These are phyloP conservation scores for Eremothecium gossypii DNA, from an alignment of 1,139 yeast species.

Conservation along the genomic window DNA sequence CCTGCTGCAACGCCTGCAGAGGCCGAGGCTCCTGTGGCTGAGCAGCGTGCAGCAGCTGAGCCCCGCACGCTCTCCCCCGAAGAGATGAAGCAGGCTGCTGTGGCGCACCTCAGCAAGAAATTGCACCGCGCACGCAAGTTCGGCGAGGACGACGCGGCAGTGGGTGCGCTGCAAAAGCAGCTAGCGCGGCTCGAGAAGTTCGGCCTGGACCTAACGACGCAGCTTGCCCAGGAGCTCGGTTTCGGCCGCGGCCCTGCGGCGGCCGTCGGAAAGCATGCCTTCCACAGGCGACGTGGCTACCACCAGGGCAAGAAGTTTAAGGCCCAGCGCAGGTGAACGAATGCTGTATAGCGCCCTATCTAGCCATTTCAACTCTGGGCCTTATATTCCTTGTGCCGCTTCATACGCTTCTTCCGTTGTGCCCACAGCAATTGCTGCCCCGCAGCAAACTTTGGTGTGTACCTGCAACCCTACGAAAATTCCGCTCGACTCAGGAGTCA, in stretches of 20 bases:
- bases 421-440: too few species aligned
- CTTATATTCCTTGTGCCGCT: too few species aligned
- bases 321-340: slow-evolving; percentile 1
- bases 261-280: slow-evolving; percentile 5
- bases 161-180: slow-evolving; percentile 43
- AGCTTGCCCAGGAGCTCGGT: slow-evolving; percentile 61
- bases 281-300: background rate
- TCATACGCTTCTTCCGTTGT: too few species aligned
- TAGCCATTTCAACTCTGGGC: too few species aligned
- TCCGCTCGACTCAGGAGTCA: too few species aligned
- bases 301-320: slow-evolving; percentile 4
- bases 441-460: too few species aligned
- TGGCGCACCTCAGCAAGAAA: slow-evolving; percentile 59
- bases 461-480: too few species aligned
- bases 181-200: slow-evolving; percentile 71
- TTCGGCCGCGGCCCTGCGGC: slow-evolving; percentile 25
- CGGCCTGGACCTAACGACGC: slow-evolving; percentile 65
- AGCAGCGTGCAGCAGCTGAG: slow-evolving; percentile 8
- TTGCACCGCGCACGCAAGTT: slow-evolving; percentile 69
- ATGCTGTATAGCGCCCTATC: background rate
- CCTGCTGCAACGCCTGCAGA: slow-evolving; percentile 16
- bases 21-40: slow-evolving; percentile 8
- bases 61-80: slow-evolving; percentile 40
- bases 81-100: slow-evolving; percentile 59
- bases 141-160: slow-evolving; percentile 48